Evolutionary conservation across 768 basidiomycete genomes (phyloP).

Genomic region (Hygrophoropsis aurantiaca): DNA sequence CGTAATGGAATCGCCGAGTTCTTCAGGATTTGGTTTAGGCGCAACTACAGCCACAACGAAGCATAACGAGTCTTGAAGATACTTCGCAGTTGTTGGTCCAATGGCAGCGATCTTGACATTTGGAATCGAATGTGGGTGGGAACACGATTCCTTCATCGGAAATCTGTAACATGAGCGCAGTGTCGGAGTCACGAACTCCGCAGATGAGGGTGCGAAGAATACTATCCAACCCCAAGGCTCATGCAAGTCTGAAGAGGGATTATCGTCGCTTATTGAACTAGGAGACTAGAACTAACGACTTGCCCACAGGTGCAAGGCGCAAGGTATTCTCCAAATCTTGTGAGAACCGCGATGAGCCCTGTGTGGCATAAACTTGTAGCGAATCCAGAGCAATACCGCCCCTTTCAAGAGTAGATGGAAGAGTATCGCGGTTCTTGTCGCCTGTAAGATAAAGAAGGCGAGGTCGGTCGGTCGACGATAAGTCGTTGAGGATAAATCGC

Average conservation of each 20-base stretch:
- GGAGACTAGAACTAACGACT: conserved; percentile 7
- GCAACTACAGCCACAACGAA: conserved; percentile 57
- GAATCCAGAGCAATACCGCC: conserved; percentile 45
- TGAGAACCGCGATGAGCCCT: conserved; percentile 52
- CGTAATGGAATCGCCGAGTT: conserved; percentile 36
- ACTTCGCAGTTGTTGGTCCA: conserved; percentile 63
- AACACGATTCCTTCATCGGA: too few relatives aligned
- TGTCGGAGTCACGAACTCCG: conserved; percentile 53
- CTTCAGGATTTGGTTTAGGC: conserved; percentile 54
- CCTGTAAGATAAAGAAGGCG: conserved; percentile 75
- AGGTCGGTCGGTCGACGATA: conserved; percentile 15
- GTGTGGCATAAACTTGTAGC: conserved; percentile 73
- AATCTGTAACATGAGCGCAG: conserved; percentile 47
- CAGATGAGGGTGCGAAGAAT: conserved; percentile 75
- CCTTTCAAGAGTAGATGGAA: conserved; percentile 49
- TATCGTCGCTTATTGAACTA: background rate
- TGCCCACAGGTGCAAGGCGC: conserved; percentile 20
- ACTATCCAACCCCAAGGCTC: conserved; percentile 61
- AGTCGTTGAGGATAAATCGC: conserved; percentile 53
- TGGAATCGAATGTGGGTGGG: conserved; percentile 5
- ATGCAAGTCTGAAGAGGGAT: background rate
- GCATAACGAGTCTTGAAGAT: conserved; percentile 43
- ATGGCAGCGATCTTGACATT: conserved; percentile 55
- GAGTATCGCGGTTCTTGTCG: conserved; percentile 80
- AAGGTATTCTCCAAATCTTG: conserved; percentile 38